Percentiles rank a stretch among this genome's conserved stretches.
phyloP scores from a whole-genome alignment of 2,329 filamentous ascomycete species.

The Ascochyta clinopodiicola region DNA sequence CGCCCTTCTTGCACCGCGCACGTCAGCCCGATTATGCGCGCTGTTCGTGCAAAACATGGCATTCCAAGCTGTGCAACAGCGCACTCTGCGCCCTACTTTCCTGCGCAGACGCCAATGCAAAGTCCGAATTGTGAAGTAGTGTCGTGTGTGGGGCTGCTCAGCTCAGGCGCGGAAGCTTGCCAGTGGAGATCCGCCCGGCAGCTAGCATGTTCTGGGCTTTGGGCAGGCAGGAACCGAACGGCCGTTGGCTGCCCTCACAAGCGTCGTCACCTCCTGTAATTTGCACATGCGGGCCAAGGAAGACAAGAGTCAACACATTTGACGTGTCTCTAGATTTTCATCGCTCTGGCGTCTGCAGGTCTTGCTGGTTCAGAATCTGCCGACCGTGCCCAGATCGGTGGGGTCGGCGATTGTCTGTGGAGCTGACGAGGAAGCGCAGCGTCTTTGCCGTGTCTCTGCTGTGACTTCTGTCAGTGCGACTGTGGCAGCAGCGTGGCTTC shows the following conservation, averaged over 20 bases:
- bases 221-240: slow-evolving; percentile 7
- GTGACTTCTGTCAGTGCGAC: slow-evolving; percentile 17
- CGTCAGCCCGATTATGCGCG: slow-evolving; percentile 8
- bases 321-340: slow-evolving; percentile 1
- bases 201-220: not conserved
- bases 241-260: slow-evolving; percentile 16
- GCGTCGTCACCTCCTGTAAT: slow-evolving; percentile 21
- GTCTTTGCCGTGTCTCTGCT: slow-evolving; percentile 10
- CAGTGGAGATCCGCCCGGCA: slow-evolving; percentile 15
- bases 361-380: slow-evolving; percentile 3
- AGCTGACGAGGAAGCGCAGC: slow-evolving; percentile 6
- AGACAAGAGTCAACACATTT: slow-evolving; percentile 9
- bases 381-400: slow-evolving; percentile 9
- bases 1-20: slow-evolving; percentile 5
- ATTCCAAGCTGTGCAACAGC: slow-evolving; percentile 12
- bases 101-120: slow-evolving; percentile 8
- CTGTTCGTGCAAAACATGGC: slow-evolving; percentile 11
- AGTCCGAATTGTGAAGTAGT: slow-evolving; percentile 14
- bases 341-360: slow-evolving; percentile 14
- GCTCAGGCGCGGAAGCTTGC: slow-evolving; percentile 9
- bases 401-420: slow-evolving; percentile 8
- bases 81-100: slow-evolving; percentile 5
- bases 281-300: slow-evolving; percentile 17
- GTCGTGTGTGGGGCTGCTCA: slow-evolving; percentile 8
- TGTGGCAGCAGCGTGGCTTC: not conserved